Evolutionary conservation across 495 filamentous ascomycete species (phyloP), one percentile per base, ranked within the genome.

Genomic region (Aspergillus coremiiformis): DNA sequence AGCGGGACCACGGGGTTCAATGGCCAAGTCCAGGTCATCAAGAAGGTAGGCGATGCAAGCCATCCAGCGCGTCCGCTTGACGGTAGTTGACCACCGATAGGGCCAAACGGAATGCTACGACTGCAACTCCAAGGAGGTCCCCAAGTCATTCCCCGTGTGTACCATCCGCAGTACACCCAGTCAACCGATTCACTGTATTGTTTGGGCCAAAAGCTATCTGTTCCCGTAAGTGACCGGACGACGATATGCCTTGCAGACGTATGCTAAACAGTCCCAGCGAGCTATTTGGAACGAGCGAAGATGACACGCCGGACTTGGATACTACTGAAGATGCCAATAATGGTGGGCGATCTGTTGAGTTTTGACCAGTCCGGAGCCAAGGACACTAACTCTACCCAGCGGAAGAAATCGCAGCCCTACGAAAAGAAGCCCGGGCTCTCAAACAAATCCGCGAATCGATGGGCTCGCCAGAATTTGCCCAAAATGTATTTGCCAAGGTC

Each of bases 1-100:
- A 96, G 94, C 62, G 93, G 93, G 20, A 99, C 93, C 4, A 97
- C 93, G 0, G 93, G 93, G 0, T 99, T 97, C 76, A 95, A 96
- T 61, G 93, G 93, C 7, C 93, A 99, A 64, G 92, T 97, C 11
- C 93, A 96, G 62, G 88, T 92, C 17, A 97, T 99, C 67, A 86
- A 88, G 63, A 91, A 89, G 75, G 83, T 85, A 37, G 3, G 68
- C 30, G 32, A 24, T 9, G n/a, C 23, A 26, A 10, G 35, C 17
- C 37, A 15, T 7, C n/a, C 35, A 21, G 24, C 42, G 14, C 4
- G 30, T 20, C 20, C 30, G 27, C 44, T 20, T 35, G 22, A 7
- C 11, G 20, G 23, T 5, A 54, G 39, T 56, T 68, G 22, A 68
- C n/a, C 10, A 14, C 15, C 10, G 7, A 14, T 62, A 87, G 81